phyloP scores from a whole-genome alignment of 345 rosid species.

The Arabis hirsuta region DNA sequence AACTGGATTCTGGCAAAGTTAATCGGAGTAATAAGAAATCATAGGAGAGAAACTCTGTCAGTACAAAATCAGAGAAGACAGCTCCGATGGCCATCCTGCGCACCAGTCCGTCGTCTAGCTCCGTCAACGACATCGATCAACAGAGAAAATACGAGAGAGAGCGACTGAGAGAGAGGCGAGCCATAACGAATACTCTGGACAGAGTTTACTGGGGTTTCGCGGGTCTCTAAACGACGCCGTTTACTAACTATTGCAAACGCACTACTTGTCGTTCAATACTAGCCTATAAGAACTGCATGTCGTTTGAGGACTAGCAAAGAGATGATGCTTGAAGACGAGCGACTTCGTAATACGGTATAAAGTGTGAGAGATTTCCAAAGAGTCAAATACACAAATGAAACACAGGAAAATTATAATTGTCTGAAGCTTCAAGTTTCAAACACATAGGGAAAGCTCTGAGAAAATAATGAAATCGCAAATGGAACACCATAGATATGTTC shows the following conservation, averaged over 20 bases:
- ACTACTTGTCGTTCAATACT: not conserved
- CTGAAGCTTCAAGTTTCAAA: slow-evolving; percentile 13
- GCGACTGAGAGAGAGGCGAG: slow-evolving; percentile 1
- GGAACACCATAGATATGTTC: slow-evolving; percentile 9
- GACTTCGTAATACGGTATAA: not conserved
- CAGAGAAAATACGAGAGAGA: not conserved
- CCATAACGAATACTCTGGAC: not conserved
- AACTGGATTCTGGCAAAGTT: slow-evolving; percentile 3
- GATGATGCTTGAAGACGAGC: not conserved
- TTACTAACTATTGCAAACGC: too few species aligned
- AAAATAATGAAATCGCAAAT: slow-evolving; percentile 7
- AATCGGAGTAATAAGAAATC: slow-evolving; percentile 2
- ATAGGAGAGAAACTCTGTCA: not conserved
- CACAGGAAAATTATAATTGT: not conserved
- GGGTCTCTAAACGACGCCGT: slow-evolving; percentile 13
- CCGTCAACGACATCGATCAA: slow-evolving; percentile 55
- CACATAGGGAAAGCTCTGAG: slow-evolving; percentile 4
- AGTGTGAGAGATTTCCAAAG: not conserved
- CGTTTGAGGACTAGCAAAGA: not conserved
- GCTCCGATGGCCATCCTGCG: slow-evolving; percentile 94
- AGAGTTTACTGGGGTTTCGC: slow-evolving; percentile 32
- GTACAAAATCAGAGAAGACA: slow-evolving; percentile 91
- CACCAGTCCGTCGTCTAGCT: slow-evolving; percentile 70
- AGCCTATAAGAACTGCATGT: not conserved
- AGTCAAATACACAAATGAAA: slow-evolving; percentile 25